Evolutionary conservation across 2,329 filamentous ascomycete genomes (phyloP).

Genomic region (Fusarium verrucosum): DNA sequence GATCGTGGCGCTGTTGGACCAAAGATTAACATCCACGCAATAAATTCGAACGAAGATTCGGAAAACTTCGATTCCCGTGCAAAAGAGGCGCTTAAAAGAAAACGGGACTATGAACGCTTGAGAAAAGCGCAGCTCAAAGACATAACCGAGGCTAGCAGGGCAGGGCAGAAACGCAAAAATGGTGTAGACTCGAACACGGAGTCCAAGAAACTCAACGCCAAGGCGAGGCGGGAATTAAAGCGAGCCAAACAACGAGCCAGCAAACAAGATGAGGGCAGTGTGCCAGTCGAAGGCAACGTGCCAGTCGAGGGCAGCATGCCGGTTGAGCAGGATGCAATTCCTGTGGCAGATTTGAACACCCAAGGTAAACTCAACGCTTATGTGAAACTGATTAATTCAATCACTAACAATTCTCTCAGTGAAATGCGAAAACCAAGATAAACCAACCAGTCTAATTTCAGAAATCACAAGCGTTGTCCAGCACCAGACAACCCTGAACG

Average conservation of each 20-base stretch:
- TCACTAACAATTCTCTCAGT: constrained; percentile 49
- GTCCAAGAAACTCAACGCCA: constrained; percentile 43
- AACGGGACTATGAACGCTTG: constrained; percentile 68
- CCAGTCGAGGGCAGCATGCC: constrained; percentile 5
- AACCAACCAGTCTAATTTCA: constrained; percentile 49
- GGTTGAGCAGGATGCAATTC: constrained; percentile 41
- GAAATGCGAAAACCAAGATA: constrained; percentile 56
- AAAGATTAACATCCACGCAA: constrained; percentile 66
- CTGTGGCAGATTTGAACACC: constrained; percentile 45
- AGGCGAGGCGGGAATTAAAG: constrained; percentile 32
- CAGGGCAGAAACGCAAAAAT: constrained; percentile 53
- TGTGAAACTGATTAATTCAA: background rate
- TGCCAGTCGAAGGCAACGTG: too few species aligned
- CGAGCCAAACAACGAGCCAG: constrained; percentile 25
- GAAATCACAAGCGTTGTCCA: constrained; percentile 53
- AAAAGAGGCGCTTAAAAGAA: constrained; percentile 69
- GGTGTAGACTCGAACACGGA: constrained; percentile 40
- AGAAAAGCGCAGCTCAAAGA: constrained; percentile 53
- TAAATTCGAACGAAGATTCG: constrained; percentile 54
- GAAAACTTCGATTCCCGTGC: constrained; percentile 59
- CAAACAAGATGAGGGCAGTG: constrained; percentile 2
- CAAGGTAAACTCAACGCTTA: constrained; percentile 39
- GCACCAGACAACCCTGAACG: constrained; percentile 57
- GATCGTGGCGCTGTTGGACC: constrained; percentile 57
- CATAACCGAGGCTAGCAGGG: constrained; percentile 50